Percentiles rank a stretch among this genome's conserved stretches.
These are phyloP conservation scores for Chaetomium tenue DNA, from an alignment of 495 filamentous ascomycete genomes.

Conservation along the genomic window DNA sequence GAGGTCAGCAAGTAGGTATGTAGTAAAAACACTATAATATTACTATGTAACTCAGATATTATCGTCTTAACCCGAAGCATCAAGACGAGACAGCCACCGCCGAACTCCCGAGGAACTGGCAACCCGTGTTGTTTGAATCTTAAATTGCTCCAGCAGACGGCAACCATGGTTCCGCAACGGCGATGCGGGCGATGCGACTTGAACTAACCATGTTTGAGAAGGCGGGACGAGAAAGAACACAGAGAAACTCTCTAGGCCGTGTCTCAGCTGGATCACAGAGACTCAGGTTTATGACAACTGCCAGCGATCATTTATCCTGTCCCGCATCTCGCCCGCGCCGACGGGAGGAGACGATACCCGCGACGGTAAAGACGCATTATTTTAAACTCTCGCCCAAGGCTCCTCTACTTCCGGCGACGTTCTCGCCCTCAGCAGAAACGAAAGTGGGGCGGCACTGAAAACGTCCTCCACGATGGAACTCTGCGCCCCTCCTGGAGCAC, in stretches of 20 bases:
- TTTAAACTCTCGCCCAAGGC: background rate
- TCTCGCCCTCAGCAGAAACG: background rate
- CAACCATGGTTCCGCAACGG: slow-evolving; percentile 6
- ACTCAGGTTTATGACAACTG: background rate
- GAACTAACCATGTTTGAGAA: background rate
- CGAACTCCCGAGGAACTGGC: background rate
- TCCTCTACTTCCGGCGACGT: background rate
- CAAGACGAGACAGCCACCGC: background rate
- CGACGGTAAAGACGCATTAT: background rate
- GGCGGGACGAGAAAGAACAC: slow-evolving; percentile 11
- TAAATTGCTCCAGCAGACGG: slow-evolving; percentile 7
- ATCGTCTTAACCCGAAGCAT: background rate
- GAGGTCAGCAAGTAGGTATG: too few species aligned
- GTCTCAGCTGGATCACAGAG: slow-evolving; percentile 18
- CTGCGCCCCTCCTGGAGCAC: slow-evolving; percentile 24
- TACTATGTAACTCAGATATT: too few species aligned
- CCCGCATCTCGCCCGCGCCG: background rate
- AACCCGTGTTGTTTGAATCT: slow-evolving; percentile 10
- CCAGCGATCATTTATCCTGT: background rate
- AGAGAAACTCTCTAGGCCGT: background rate
- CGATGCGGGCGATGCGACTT: slow-evolving; percentile 8
- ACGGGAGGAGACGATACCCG: background rate
- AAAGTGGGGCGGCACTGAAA: background rate
- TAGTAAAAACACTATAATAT: too few species aligned
- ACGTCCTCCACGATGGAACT: slow-evolving; percentile 20